Conservation (phyloP, 768 basidiomycete genomes). For the Amanita pallidorosea region DNA sequence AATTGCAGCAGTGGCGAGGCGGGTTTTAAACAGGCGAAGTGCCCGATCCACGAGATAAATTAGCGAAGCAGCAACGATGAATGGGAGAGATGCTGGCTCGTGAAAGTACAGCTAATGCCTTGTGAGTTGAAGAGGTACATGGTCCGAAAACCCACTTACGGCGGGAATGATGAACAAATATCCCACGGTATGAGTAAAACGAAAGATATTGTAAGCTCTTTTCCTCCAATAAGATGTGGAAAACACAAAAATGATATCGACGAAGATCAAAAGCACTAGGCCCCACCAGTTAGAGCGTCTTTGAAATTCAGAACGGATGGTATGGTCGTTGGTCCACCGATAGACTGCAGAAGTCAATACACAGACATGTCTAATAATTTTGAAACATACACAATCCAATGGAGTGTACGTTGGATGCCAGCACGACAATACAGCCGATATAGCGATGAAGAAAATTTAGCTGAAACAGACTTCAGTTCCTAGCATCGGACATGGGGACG, state of each 20-base stretch:
- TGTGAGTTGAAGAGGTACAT: not conserved
- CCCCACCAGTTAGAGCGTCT: constrained; percentile 36
- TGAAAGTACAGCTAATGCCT: constrained; percentile 36
- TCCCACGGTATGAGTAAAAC: constrained; percentile 46
- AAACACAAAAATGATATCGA: constrained; percentile 53
- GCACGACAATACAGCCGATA: constrained; percentile 44
- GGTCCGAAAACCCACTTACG: constrained; percentile 23
- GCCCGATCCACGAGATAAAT: constrained; percentile 52
- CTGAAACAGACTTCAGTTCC: constrained; percentile 18
- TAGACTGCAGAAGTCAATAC: constrained; percentile 34
- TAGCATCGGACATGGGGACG: not conserved
- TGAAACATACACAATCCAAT: constrained; percentile 43
- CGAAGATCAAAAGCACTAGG: constrained; percentile 34
- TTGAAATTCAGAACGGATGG: constrained; percentile 22
- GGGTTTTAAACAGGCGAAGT: constrained; percentile 55
- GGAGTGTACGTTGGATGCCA: constrained; percentile 49
- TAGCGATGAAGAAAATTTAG: constrained; percentile 72
- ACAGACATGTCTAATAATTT: not conserved
- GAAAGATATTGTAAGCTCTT: constrained; percentile 56
- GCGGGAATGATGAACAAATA: constrained; percentile 45
- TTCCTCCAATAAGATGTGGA: constrained; percentile 47
- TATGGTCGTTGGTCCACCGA: constrained; percentile 35
- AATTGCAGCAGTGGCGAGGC: constrained; percentile 46
- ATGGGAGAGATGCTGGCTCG: constrained; percentile 37
- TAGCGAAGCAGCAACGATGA: constrained; percentile 35